These are phyloP conservation scores for Naganishia albida DNA, from an alignment of 1,284 basidiomycete species.

Conservation along the genomic window DNA sequence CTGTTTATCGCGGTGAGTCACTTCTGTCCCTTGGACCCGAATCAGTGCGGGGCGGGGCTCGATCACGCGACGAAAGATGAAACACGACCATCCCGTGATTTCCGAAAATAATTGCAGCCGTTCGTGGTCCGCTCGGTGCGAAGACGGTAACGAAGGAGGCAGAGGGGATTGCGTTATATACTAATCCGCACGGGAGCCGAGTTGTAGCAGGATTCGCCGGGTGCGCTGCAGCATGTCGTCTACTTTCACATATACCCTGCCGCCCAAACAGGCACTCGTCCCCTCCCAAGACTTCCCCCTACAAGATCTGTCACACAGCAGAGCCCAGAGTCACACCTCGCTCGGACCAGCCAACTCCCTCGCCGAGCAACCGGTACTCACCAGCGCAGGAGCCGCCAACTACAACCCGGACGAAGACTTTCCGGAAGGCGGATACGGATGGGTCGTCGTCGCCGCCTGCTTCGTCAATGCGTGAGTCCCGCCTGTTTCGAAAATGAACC, in stretches of 20 bases:
- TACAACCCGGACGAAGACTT: conserved; percentile 16
- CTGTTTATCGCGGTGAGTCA: too few relatives aligned
- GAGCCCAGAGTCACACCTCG: conserved; percentile 1
- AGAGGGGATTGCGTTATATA: background rate
- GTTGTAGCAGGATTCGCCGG: background rate
- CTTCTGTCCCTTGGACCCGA: background rate
- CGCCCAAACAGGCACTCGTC: conserved; percentile 5
- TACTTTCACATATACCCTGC: conserved; percentile 18
- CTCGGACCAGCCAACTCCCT: conserved; percentile 1
- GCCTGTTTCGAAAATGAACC: conserved; percentile 40
- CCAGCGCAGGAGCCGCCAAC: conserved; percentile 10
- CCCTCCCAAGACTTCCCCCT: conserved; percentile 9
- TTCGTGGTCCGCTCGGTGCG: conserved; percentile 5
- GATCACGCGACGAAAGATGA: conserved; percentile 11
- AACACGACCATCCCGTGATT: conserved; percentile 4
- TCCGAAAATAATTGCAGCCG: background rate
- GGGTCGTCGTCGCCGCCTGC: conserved; percentile 37
- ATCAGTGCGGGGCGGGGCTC: conserved; percentile 16
- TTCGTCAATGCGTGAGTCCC: conserved; percentile 31
- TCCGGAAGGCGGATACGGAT: conserved; percentile 37
- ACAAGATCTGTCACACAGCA: conserved; percentile 1
- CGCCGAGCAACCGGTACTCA: conserved; percentile 1
- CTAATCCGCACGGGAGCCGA: too few relatives aligned
- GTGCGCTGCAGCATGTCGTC: conserved; percentile 1
- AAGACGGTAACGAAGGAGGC: background rate